phyloP scores from a whole-genome alignment of 257 asterid genomes.

The Gentiana macrophylla region DNA sequence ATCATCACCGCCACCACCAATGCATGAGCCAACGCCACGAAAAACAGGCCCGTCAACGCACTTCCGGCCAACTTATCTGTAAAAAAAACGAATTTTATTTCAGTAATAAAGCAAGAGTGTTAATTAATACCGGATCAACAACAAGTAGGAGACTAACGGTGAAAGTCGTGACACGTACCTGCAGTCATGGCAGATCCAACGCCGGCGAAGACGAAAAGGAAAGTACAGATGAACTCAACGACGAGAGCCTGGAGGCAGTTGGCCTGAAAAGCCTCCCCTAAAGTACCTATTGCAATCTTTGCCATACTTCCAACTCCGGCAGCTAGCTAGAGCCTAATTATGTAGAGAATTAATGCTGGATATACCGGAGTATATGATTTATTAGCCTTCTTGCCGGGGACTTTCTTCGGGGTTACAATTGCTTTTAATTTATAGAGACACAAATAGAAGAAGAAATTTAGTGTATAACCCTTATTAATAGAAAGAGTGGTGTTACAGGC shows the following conservation, averaged over 20 bases:
- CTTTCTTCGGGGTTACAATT: too few relatives aligned
- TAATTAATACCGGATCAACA: not conserved
- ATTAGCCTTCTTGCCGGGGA: too few relatives aligned
- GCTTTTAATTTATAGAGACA: too few relatives aligned
- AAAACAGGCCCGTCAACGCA: constrained; percentile 64
- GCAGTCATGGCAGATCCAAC: constrained; percentile 93
- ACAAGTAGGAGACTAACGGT: not conserved
- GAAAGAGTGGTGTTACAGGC: too few relatives aligned
- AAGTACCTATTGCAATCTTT: constrained; percentile 57
- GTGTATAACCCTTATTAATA: too few relatives aligned
- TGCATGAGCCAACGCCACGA: constrained; percentile 91
- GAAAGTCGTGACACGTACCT: constrained; percentile 22
- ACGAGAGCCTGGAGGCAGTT: constrained; percentile 79
- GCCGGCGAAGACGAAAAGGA: constrained; percentile 73
- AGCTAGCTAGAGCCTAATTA: too few relatives aligned
- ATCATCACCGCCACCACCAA: constrained; percentile 79
- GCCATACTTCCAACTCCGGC: constrained; percentile 26
- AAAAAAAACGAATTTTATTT: too few relatives aligned
- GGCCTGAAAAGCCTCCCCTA: constrained; percentile 48
- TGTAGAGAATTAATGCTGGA: too few relatives aligned
- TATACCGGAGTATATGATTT: too few relatives aligned
- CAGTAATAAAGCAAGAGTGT: not conserved
- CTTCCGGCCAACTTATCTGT: constrained; percentile 56
- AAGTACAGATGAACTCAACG: constrained; percentile 75
- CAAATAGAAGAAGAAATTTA: too few relatives aligned